These are phyloP conservation scores for Quercus rubra DNA, from an alignment of 306 rosid genomes.

Conservation along the genomic window DNA sequence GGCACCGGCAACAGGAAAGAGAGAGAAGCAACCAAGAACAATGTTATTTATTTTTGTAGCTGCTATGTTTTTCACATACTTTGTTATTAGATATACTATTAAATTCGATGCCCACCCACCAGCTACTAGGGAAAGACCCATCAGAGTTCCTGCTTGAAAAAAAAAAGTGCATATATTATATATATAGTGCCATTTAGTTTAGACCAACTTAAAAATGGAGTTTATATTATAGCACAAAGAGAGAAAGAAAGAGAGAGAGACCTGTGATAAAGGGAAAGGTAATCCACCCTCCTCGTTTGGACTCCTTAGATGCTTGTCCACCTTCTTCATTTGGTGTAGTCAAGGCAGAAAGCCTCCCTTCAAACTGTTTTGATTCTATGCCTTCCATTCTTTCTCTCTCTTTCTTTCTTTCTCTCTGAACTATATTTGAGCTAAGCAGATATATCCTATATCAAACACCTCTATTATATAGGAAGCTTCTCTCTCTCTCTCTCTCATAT, in stretches of 20 bases:
- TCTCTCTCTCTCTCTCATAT: too few relatives aligned
- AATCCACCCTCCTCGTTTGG: slow-evolving; percentile 39
- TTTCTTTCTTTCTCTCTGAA: background rate
- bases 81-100: slow-evolving; percentile 32
- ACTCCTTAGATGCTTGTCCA: background rate
- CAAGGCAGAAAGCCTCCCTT: background rate
- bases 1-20: slow-evolving; percentile 35
- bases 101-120: slow-evolving; percentile 36
- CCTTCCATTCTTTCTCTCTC: background rate
- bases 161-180: background rate
- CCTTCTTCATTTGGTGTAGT: background rate
- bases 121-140: slow-evolving; percentile 25
- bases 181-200: background rate
- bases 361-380: background rate
- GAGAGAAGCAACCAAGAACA: slow-evolving; percentile 25
- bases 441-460: too few relatives aligned
- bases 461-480: too few relatives aligned
- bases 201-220: background rate
- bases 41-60: slow-evolving; percentile 41
- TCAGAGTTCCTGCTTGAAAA: slow-evolving; percentile 20
- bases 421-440: background rate
- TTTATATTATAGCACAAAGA: background rate
- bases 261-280: slow-evolving; percentile 45
- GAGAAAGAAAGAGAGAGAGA: background rate
- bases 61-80: slow-evolving; percentile 29